Percentiles rank a stretch among this genome's conserved stretches.
Evolutionary conservation across 2,329 filamentous ascomycete species (phyloP).

Genomic region (Ambrosiella cleistominuta): DNA sequence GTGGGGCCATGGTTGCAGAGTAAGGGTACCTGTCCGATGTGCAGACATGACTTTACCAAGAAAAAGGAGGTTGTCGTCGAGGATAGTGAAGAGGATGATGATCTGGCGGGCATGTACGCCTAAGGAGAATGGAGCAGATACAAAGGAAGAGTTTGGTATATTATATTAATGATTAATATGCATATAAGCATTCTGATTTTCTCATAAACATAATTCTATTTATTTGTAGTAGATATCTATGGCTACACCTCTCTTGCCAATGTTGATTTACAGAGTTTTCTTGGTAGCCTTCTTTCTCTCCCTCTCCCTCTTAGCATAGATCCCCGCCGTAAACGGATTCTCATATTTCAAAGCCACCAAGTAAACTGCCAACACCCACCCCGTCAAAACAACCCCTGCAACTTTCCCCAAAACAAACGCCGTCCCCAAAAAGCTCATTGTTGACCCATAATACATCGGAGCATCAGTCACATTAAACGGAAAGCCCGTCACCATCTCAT

Average conservation of each 20-base stretch:
- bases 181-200: not conserved
- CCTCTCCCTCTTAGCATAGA: constrained; percentile 71
- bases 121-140: constrained; percentile 12
- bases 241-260: not conserved
- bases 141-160: not conserved
- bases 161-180: not conserved
- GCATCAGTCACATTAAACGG: constrained; percentile 83
- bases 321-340: constrained; percentile 84
- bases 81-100: constrained; percentile 35
- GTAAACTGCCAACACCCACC: constrained; percentile 61
- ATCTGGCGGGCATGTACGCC: constrained; percentile 32
- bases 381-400: constrained; percentile 62
- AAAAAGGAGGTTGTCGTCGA: constrained; percentile 30
- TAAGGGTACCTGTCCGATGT: constrained; percentile 48
- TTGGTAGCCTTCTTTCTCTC: constrained; percentile 33
- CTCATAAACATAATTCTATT: not conserved
- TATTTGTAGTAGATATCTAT: not conserved
- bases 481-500: constrained; percentile 82
- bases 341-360: constrained; percentile 67
- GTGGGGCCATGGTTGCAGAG: constrained; percentile 46
- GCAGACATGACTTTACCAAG: constrained; percentile 40
- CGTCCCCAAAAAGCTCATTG: constrained; percentile 78
- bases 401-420: constrained; percentile 75
- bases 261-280: constrained; percentile 15
- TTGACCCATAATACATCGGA: constrained; percentile 94